A percentile compares a stretch with the other conserved stretches of the same genome.
Evolutionary conservation across 768 basidiomycete genomes (phyloP).

Genomic region (Leccinum subgranulosum): DNA sequence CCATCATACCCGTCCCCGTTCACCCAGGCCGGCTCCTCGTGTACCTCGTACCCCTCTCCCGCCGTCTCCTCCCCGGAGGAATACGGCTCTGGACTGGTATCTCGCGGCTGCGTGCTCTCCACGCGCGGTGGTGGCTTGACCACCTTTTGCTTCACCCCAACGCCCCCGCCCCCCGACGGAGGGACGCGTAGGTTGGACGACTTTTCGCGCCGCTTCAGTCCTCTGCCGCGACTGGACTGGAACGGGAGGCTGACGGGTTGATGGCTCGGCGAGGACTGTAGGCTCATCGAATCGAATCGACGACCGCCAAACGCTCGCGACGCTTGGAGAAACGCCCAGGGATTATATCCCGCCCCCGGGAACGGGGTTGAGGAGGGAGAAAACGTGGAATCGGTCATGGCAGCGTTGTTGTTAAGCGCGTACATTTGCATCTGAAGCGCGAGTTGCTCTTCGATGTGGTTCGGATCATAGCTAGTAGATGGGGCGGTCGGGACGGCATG

Average conservation of each 20-base stretch:
- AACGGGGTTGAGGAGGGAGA: constrained; percentile 76
- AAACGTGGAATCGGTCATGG: constrained; percentile 68
- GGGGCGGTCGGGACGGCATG: constrained; percentile 42
- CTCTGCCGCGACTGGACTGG: constrained; percentile 42
- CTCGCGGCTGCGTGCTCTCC: constrained; percentile 78
- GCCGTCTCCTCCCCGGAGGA: constrained; percentile 79
- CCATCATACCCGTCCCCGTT: constrained; percentile 18
- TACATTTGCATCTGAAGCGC: constrained; percentile 72
- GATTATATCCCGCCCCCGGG: constrained; percentile 60
- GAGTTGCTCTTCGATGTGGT: constrained; percentile 63
- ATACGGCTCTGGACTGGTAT: constrained; percentile 75
- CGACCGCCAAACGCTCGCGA: constrained; percentile 44
- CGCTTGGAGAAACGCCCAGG: constrained; percentile 61
- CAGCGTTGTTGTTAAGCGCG: constrained; percentile 67
- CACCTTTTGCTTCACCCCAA: constrained; percentile 22
- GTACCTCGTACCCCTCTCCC: constrained; percentile 52
- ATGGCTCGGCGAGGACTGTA: constrained; percentile 43
- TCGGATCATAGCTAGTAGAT: constrained; percentile 38
- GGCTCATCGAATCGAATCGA: constrained; percentile 51
- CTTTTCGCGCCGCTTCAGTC: constrained; percentile 44
- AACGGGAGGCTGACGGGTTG: constrained; percentile 44
- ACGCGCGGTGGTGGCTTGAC: constrained; percentile 73
- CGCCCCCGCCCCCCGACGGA: neutral
- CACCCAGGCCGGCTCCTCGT: constrained; percentile 39
- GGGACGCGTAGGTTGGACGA: constrained; percentile 34